Percentiles rank a stretch among this genome's conserved stretches.
These are phyloP conservation scores for Rickenella mellea DNA, from an alignment of 768 basidiomycete species.

Conservation along the genomic window DNA sequence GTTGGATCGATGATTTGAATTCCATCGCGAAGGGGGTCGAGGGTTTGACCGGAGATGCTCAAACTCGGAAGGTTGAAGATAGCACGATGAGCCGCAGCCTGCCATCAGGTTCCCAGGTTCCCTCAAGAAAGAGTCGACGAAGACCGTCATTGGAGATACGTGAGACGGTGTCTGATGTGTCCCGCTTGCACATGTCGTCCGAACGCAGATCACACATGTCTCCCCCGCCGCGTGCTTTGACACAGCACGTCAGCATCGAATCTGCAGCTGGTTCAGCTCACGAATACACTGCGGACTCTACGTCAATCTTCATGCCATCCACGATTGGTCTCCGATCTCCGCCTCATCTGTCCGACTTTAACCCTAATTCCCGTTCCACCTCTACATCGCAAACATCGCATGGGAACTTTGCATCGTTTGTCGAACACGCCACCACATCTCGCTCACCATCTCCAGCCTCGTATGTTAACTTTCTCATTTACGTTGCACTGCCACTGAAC, in stretches of 20 bases:
- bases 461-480: not conserved
- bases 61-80: not conserved
- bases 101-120: conserved; percentile 10
- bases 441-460: conserved; percentile 4
- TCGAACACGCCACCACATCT: not conserved
- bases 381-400: not conserved
- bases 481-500: not conserved
- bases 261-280: conserved; percentile 4
- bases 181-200: no score
- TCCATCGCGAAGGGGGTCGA: conserved; percentile 59
- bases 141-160: conserved; percentile 25
- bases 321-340: conserved; percentile 53
- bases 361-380: conserved; percentile 2
- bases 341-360: conserved; percentile 10
- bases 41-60: conserved; percentile 32
- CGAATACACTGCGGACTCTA: conserved; percentile 42
- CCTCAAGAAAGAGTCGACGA: conserved; percentile 28
- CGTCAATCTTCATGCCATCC: conserved; percentile 52
- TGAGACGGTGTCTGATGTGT: no score
- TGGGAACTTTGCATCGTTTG: not conserved
- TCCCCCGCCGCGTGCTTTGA: conserved; percentile 65
- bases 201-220: conserved; percentile 41
- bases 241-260: conserved; percentile 44
- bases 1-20: conserved; percentile 63
- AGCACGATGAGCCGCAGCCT: conserved; percentile 20